phyloP scores from a whole-genome alignment of 768 basidiomycete species.

The Lentinula lateritia region DNA sequence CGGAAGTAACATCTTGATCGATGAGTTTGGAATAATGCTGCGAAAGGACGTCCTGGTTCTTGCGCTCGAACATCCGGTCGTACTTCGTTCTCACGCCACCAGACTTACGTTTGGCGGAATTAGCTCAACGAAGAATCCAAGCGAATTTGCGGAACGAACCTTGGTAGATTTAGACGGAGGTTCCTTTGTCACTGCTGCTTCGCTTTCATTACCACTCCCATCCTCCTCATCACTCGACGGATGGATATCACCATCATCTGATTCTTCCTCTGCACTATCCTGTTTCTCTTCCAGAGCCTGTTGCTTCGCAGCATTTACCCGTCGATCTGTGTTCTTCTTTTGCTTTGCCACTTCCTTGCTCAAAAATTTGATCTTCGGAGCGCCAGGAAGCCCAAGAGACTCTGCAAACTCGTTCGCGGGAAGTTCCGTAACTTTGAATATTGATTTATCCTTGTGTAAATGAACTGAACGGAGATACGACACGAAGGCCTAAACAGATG shows the following conservation, averaged over 20 bases:
- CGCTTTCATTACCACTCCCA: constrained; percentile 15
- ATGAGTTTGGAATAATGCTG: constrained; percentile 87
- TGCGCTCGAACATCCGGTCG: constrained; percentile 96
- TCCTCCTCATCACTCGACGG: constrained; percentile 21
- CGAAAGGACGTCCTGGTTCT: constrained; percentile 89
- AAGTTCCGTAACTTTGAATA: constrained; percentile 82
- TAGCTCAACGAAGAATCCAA: neutral
- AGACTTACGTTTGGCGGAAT: constrained; percentile 21
- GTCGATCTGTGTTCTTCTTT: constrained; percentile 67
- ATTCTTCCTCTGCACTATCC: constrained; percentile 24
- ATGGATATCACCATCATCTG: constrained; percentile 15
- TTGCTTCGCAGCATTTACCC: constrained; percentile 26
- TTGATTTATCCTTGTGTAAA: constrained; percentile 88
- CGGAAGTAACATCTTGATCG: constrained; percentile 51
- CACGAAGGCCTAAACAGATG: constrained; percentile 70
- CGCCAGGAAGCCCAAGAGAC: constrained; percentile 87
- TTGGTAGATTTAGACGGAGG: constrained; percentile 27
- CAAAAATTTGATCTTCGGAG: constrained; percentile 92
- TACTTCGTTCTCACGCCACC: constrained; percentile 80
- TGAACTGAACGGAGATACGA: constrained; percentile 92
- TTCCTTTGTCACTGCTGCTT: neutral
- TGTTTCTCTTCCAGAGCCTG: constrained; percentile 22
- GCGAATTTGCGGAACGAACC: constrained; percentile 23
- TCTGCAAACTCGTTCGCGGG: constrained; percentile 83
- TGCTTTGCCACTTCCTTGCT: constrained; percentile 60